A percentile compares a stretch with the other conserved stretches of the same genome.
Evolutionary conservation across 2,329 filamentous ascomycete genomes (phyloP).

Genomic region (Sclerotinia subarctica): DNA sequence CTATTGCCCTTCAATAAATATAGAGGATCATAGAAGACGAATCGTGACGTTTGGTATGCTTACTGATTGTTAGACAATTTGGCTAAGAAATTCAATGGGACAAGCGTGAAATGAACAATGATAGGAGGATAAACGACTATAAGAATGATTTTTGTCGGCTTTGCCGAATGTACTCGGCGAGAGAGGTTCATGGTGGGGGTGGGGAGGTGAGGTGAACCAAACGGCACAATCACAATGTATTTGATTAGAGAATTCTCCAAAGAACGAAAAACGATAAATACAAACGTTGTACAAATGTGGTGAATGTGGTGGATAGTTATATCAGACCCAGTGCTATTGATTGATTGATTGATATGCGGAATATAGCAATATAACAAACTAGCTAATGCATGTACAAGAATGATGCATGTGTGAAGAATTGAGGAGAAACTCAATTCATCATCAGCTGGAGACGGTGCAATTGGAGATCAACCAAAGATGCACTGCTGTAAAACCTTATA

Average conservation of each 20-base stretch:
- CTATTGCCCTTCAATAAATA: neutral
- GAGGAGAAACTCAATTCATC: neutral
- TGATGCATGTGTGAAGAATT: neutral
- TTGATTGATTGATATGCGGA: neutral
- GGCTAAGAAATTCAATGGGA: too few relatives aligned
- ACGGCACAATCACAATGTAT: neutral
- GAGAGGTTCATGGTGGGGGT: neutral
- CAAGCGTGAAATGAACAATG: too few relatives aligned
- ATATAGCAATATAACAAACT: neutral
- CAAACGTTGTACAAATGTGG: neutral
- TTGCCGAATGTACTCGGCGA: neutral
- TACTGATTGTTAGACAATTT: neutral
- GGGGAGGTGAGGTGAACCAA: neutral
- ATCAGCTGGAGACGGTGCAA: neutral
- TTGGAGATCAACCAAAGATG: neutral
- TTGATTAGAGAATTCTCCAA: neutral
- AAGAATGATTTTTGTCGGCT: too few relatives aligned
- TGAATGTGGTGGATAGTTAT: fast-evolving
- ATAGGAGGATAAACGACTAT: too few relatives aligned
- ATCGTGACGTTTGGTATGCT: neutral
- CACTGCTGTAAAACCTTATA: neutral
- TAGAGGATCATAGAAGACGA: neutral
- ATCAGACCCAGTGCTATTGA: neutral
- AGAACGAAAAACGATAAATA: neutral
- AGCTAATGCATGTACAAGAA: neutral